Evolutionary conservation across 164 flowering plant genomes (phyloP).

Genomic region (Piper longum): DNA sequence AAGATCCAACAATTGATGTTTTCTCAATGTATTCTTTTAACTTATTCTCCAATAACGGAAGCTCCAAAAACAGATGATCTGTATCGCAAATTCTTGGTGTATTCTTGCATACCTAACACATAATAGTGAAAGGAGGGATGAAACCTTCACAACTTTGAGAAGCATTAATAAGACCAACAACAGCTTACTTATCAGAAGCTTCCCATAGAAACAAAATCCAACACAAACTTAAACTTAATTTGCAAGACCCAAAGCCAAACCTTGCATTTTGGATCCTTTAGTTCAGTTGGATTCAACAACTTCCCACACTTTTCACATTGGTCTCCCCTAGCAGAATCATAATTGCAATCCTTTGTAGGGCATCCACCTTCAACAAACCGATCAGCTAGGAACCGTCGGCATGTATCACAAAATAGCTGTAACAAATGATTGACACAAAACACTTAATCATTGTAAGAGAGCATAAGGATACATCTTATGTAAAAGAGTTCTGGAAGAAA

Average conservation of each 20-base stretch:
- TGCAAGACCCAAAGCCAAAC: conserved; percentile 13
- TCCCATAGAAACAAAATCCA: too few species aligned
- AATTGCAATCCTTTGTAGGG: conserved; percentile 57
- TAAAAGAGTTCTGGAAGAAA: not conserved
- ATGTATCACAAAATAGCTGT: conserved; percentile 81
- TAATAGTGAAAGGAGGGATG: not conserved
- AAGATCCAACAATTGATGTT: conserved; percentile 67
- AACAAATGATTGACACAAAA: not conserved
- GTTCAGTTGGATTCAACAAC: conserved; percentile 83
- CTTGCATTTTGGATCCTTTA: conserved; percentile 83
- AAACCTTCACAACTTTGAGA: not conserved
- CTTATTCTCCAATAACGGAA: conserved; percentile 56
- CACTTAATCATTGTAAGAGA: too few species aligned
- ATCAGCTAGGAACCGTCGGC: conserved; percentile 78
- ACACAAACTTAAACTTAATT: not conserved
- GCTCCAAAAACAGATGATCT: conserved; percentile 83
- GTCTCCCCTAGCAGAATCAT: conserved; percentile 92
- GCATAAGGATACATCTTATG: too few species aligned
- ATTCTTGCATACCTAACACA: conserved; percentile 43
- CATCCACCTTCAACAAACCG: conserved; percentile 88
- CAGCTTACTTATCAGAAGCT: not conserved
- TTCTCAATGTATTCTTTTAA: conserved; percentile 53
- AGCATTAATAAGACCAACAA: not conserved
- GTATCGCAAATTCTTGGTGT: conserved; percentile 74
- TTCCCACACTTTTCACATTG: conserved; percentile 90